Evolutionary conservation across 1,139 yeast genomes (phyloP).

Genomic region (Saccharomyces hybrid): DNA sequence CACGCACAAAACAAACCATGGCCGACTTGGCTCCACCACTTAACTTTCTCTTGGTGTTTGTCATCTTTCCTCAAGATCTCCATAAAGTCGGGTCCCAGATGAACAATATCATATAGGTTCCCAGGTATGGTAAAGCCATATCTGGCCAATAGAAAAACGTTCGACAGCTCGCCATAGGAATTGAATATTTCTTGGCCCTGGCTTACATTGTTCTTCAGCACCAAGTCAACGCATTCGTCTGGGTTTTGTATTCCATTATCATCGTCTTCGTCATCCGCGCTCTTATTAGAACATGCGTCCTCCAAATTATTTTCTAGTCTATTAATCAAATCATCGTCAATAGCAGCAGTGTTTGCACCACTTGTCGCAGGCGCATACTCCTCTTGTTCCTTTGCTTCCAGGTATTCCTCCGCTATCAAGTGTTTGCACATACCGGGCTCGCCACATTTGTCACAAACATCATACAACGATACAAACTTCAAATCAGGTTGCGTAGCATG

Average conservation of each 20-base stretch:
- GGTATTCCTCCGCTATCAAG: constrained; percentile 21
- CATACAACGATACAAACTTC: constrained; percentile 64
- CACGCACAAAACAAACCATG: constrained; percentile 34
- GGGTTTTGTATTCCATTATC: constrained; percentile 27
- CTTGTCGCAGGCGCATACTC: constrained; percentile 27
- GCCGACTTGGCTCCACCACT: constrained; percentile 60
- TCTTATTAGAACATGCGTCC: constrained; percentile 11
- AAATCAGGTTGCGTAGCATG: constrained; percentile 48
- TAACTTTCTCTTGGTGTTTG: constrained; percentile 40
- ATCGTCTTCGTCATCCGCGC: constrained; percentile 17
- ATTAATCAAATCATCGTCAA: constrained; percentile 28
- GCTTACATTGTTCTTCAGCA: constrained; percentile 37
- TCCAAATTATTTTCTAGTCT: constrained; percentile 14
- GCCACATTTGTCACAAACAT: constrained; percentile 72
- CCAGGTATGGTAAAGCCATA: constrained; percentile 63
- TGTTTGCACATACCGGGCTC: constrained; percentile 51
- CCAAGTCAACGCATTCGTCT: constrained; percentile 52
- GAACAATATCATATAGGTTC: constrained; percentile 52
- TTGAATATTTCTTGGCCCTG: constrained; percentile 60
- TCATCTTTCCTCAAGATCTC: constrained; percentile 11
- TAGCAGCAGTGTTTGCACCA: constrained; percentile 27
- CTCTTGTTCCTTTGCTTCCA: constrained; percentile 18
- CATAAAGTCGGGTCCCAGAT: constrained; percentile 35
- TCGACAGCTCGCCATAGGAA: constrained; percentile 68
- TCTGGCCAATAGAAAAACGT: constrained; percentile 57